Evolutionary conservation across 306 rosid species (phyloP), one percentile per base, ranked within the genome.

Genomic region (Dalbergia cultrata): DNA sequence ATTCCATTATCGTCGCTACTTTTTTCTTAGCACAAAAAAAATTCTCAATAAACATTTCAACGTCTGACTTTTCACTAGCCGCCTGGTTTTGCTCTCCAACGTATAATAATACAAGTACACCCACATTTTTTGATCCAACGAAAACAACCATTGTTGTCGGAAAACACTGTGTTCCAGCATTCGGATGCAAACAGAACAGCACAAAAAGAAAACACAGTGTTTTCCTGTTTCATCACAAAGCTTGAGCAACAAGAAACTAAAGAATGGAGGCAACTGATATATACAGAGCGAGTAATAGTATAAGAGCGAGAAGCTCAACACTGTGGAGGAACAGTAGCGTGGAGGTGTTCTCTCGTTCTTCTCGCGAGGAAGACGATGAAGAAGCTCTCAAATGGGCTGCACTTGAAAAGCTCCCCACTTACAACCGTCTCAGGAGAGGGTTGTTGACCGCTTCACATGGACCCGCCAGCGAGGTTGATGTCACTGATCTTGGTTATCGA

Each of bases 351-450:
- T 85, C 94, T 0, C 84, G 79, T 16, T 90, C 97, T n/a, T 66
- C 81, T 2, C 78, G 70, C 0, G 80, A 83, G n/a, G 94, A 89
- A 49, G 86, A 92, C 1, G 97, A 92, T 62, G 97, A 90, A 87
- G 91, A 81, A 69, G 96, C 96, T 83, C 91, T 94, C 8, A 88
- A 87, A 66, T 90, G 97, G 97, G 92, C 92, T 63, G 93, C 93
- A 0, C 82, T 94, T 8, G 91, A 94, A 73, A 90, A 83, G 72
- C 96, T 94, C 10, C 98, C 97, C 3, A 92, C 97, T n/a, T 90
- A 88, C 76, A 81, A 49, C 69, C 97, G 97, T 52, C 52, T 94
- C 22, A 90, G 83, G 69, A 94, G 81, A 85, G 97, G 97, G 0
- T 67, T 94, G 74, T 69, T 94, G 52, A 80, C 90, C 0, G 44